Percentiles rank a stretch among this genome's conserved stretches.
Conservation (phyloP, 495 filamentous ascomycete genomes). For the Annulohypoxylon nitens region DNA sequence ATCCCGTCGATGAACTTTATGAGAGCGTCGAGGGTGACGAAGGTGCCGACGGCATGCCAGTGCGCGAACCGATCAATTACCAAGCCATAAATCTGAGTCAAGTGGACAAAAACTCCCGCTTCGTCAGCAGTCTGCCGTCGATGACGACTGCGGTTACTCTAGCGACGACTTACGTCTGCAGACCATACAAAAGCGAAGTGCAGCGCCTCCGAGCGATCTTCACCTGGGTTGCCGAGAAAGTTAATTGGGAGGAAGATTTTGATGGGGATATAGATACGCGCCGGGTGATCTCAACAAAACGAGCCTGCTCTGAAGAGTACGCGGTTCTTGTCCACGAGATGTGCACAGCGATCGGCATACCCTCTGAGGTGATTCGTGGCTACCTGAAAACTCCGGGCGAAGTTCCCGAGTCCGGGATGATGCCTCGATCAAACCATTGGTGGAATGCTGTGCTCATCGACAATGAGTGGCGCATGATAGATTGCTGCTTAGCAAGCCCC, state of each 20-base stretch:
- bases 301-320: slow-evolving; percentile 92
- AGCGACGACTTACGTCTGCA: slow-evolving; percentile 91
- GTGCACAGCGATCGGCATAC: slow-evolving; percentile 90
- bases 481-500: slow-evolving; percentile 90
- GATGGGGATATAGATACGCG: slow-evolving; percentile 82
- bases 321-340: slow-evolving; percentile 91
- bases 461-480: slow-evolving; percentile 96
- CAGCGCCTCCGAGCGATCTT: slow-evolving; percentile 94
- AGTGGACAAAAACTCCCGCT: slow-evolving; percentile 96
- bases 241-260: slow-evolving; percentile 95
- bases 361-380: slow-evolving; percentile 84
- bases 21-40: slow-evolving; percentile 92
- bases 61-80: slow-evolving; percentile 88
- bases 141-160: slow-evolving; percentile 86
- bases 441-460: slow-evolving; percentile 98
- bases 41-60: slow-evolving; percentile 83
- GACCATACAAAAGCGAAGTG: slow-evolving; percentile 94
- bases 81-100: slow-evolving; percentile 79
- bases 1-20: slow-evolving; percentile 87
- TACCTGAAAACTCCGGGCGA: slow-evolving; percentile 94
- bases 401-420: slow-evolving; percentile 77
- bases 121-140: slow-evolving; percentile 89
- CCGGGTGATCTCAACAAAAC: slow-evolving; percentile 82
- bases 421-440: slow-evolving; percentile 92
- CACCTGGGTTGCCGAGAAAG: slow-evolving; percentile 94